These are phyloP conservation scores for Pleurotus citrinopileatus DNA, from an alignment of 768 basidiomycete species.

Conservation along the genomic window DNA sequence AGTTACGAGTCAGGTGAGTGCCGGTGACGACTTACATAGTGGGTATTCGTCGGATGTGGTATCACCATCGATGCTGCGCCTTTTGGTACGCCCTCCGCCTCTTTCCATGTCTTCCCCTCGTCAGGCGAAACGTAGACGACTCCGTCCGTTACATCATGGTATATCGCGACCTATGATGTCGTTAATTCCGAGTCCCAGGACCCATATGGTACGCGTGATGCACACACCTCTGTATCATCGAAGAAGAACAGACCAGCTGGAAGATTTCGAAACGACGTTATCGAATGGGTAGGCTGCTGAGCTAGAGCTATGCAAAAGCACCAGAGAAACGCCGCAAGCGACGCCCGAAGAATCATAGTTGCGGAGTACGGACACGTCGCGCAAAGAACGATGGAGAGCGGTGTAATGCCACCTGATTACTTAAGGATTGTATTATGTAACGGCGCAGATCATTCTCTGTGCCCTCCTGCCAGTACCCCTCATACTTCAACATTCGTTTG, in stretches of 20 bases:
- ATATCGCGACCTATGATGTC: conserved; percentile 52
- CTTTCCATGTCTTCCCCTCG: conserved; percentile 76
- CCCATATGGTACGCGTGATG: background rate
- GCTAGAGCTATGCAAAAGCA: conserved; percentile 17
- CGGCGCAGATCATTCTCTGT: too few relatives aligned
- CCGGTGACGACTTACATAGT: conserved; percentile 49
- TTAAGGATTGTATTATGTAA: too few relatives aligned
- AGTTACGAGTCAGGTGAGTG: background rate
- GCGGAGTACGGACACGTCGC: conserved; percentile 2
- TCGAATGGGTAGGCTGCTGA: conserved; percentile 44
- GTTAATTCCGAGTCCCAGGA: conserved; percentile 15
- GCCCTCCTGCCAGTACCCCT: too few relatives aligned
- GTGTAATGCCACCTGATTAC: too few relatives aligned
- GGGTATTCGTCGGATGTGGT: conserved; percentile 83
- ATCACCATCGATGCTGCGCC: conserved; percentile 72
- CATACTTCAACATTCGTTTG: background rate
- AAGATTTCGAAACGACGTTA: conserved; percentile 64
- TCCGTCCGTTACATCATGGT: conserved; percentile 71
- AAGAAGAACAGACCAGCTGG: conserved; percentile 86
- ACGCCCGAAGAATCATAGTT: conserved; percentile 3
- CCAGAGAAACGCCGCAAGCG: background rate
- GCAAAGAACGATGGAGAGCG: background rate
- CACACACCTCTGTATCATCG: conserved; percentile 84
- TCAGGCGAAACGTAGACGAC: conserved; percentile 77
- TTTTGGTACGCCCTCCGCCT: conserved; percentile 45